Evolutionary conservation across 2,329 filamentous ascomycete genomes (phyloP).

Genomic region (Botryosphaeria dothidea): DNA sequence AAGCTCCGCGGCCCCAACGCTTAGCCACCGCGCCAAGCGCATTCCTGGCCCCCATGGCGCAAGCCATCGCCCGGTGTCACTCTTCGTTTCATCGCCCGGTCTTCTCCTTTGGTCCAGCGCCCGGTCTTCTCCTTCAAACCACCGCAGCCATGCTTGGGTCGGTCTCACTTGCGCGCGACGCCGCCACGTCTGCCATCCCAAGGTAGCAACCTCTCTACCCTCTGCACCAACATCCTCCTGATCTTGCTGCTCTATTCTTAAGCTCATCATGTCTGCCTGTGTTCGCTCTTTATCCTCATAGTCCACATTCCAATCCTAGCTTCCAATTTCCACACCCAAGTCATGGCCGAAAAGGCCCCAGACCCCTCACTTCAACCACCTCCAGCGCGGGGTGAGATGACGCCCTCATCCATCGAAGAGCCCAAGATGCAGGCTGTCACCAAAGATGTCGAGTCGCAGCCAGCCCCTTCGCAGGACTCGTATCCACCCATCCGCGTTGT

Average conservation of each 20-base stretch:
- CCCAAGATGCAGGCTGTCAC: not conserved
- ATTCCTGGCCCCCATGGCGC: not conserved
- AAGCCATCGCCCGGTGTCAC: not conserved
- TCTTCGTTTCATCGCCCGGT: not conserved
- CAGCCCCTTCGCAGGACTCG: not conserved
- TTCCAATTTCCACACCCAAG: not conserved
- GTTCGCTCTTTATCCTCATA: too few species aligned
- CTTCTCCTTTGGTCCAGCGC: too few species aligned
- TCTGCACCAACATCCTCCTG: not conserved
- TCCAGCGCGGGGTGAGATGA: not conserved
- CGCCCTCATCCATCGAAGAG: too few species aligned
- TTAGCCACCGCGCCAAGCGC: not conserved
- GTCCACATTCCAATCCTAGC: too few species aligned
- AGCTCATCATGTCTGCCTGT: too few species aligned
- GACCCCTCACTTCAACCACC: not conserved
- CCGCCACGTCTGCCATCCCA: not conserved
- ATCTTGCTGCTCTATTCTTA: not conserved
- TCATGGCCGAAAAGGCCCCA: not conserved
- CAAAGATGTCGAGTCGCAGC: constrained; percentile 5
- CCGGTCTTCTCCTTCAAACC: too few species aligned
- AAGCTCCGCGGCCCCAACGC: not conserved
- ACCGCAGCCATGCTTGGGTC: too few species aligned
- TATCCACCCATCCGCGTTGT: not conserved
- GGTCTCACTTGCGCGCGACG: too few species aligned
- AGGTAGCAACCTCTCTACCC: not conserved